Evolutionary conservation across 768 basidiomycete genomes (phyloP).

Genomic region (Russula dissimulans): DNA sequence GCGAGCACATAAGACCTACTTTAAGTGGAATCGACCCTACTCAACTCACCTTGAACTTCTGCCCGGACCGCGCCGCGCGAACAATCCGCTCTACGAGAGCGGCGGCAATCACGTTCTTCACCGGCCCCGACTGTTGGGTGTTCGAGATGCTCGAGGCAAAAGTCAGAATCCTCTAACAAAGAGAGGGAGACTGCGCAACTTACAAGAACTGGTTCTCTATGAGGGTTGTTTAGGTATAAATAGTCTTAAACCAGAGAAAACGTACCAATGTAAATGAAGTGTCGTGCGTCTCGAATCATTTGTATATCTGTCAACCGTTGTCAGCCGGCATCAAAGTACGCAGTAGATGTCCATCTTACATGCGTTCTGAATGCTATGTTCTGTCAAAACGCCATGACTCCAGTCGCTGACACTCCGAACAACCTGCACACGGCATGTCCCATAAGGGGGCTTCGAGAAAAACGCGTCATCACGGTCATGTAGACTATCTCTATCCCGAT

Average conservation of each 20-base stretch:
- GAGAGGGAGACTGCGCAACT: conserved; percentile 23
- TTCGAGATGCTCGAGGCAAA: conserved; percentile 55
- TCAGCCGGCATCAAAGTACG: background rate
- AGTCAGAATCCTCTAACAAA: background rate
- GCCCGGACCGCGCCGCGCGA: conserved; percentile 58
- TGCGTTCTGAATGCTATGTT: conserved; percentile 89
- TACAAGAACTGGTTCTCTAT: conserved; percentile 83
- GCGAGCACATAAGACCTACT: background rate
- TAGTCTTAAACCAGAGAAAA: conserved; percentile 3
- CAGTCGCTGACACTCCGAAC: conserved; percentile 86
- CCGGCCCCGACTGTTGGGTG: conserved; percentile 50
- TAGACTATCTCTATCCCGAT: conserved; percentile 25
- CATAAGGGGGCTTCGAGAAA: conserved; percentile 37
- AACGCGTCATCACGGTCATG: conserved; percentile 28
- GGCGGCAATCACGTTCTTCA: conserved; percentile 75
- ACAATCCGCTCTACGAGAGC: conserved; percentile 81
- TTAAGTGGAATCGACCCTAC: background rate
- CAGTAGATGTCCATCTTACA: conserved; percentile 42
- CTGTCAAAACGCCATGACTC: conserved; percentile 86
- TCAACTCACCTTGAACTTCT: conserved; percentile 66
- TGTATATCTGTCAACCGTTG: conserved; percentile 45
- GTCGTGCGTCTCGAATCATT: conserved; percentile 73
- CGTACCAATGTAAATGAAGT: conserved; percentile 89
- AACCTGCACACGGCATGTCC: conserved; percentile 65
- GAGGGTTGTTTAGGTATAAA: background rate